These are phyloP conservation scores for Ramaria sp. DNA, from an alignment of 768 basidiomycete genomes.

Conservation along the genomic window DNA sequence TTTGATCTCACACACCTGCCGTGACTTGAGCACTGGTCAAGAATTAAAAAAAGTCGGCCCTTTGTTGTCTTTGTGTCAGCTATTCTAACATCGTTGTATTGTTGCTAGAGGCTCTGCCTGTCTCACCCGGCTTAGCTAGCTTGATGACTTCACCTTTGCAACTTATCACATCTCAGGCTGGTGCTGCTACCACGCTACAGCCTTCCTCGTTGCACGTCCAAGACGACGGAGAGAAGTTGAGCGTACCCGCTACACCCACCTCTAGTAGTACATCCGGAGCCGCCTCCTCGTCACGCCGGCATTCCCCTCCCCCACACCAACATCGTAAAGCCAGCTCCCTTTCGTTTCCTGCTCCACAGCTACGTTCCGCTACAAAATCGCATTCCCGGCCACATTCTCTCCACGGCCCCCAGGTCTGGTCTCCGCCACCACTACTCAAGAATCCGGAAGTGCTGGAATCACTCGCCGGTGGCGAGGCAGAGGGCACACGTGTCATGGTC, in stretches of 20 bases:
- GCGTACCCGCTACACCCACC: background rate
- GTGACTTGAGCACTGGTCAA: background rate
- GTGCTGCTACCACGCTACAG: background rate
- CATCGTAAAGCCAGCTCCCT: conserved; percentile 4
- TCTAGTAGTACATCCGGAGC: background rate
- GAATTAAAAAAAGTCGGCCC: background rate
- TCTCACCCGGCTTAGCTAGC: background rate
- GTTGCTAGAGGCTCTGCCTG: background rate
- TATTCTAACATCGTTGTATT: background rate
- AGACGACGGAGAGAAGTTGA: background rate
- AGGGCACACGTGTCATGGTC: conserved; percentile 6
- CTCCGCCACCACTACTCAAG: background rate
- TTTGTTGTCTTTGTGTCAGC: too few relatives aligned
- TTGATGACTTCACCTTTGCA: background rate
- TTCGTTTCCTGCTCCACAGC: background rate
- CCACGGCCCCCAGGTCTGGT: background rate
- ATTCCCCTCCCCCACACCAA: background rate
- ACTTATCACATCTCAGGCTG: background rate
- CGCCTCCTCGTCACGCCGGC: background rate
- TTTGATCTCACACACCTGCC: background rate
- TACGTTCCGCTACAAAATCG: background rate
- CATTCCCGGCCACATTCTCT: background rate
- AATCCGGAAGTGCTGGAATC: background rate
- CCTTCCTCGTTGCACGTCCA: background rate
- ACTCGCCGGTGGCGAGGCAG: conserved; percentile 4